Base-by-base conservation (phyloP, 2,329 filamentous ascomycete genomes). In the Aspergillus unguis region DNA sequence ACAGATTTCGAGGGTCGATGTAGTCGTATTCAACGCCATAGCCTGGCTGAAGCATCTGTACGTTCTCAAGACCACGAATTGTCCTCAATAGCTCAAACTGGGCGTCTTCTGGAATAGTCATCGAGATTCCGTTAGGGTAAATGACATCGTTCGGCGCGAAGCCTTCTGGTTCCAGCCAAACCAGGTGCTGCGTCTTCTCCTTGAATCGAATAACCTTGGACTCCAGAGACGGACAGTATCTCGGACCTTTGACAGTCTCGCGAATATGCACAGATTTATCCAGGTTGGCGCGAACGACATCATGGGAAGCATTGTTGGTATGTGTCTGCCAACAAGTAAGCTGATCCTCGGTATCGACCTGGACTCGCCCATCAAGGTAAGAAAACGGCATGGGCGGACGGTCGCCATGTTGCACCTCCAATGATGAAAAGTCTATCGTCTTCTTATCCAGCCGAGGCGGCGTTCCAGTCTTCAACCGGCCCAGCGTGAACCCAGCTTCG, bases 21-120 rank as follows among this genome's bases (percentile, higher is more conserved):
- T 99, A 99, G 75, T 97, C 94, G 71, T 99, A 99, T 70, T 99
- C 94, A 1, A 99, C 94, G 6, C 94, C 94, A 65, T 99, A 99
- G 6, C 92, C 94, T 1, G 92, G 87, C 65, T 97, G 92, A 5
- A 95, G 81, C 92, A 99, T 96, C 27, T 79, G 85, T 4, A 91
- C 91, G 54, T 92, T 84, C 66, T 97, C 92, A 1, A 99, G 80
- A 0, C 94, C 94, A n/a, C 76, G 80, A 49, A 99, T 87, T 0
- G 90, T 95, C 51, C 85, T 87, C n/a, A 99, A 78, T 66, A 95
- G 84, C 47, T 86, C 82, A 62, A 89, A 86, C 69, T 99, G 94
- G 0, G 88, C 90, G 52, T 92, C 90, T 0, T 85, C 86, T 0
- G 94, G 94, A 2, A 99, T 85, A 0, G 94, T 99, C 90, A 97